A percentile compares a stretch with the other conserved stretches of the same genome.
phyloP scores from a whole-genome alignment of 352 stramenopile genomes.

The Phytophthora sp. region DNA sequence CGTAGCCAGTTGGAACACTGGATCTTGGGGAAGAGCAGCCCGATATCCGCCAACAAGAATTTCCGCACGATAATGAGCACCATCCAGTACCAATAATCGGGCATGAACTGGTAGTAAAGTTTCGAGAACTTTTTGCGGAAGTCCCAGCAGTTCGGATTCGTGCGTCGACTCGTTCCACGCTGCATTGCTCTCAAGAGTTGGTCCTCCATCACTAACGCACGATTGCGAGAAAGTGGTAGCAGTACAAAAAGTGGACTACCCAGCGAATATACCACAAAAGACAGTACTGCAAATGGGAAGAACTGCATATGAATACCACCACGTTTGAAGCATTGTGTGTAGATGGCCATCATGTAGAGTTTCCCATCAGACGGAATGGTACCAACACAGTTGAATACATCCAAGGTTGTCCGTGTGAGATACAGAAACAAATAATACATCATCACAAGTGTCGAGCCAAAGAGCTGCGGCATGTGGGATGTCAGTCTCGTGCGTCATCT shows the following conservation, averaged over 20 bases:
- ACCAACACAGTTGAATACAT: constrained; percentile 79
- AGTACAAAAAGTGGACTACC: constrained; percentile 79
- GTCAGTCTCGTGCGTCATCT: constrained; percentile 60
- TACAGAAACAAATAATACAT: constrained; percentile 88
- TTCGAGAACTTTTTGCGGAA: constrained; percentile 82
- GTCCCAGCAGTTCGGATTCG: constrained; percentile 72
- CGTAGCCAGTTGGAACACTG: constrained; percentile 76
- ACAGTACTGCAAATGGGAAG: constrained; percentile 64
- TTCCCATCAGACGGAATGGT: constrained; percentile 70
- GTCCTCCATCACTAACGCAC: constrained; percentile 68
- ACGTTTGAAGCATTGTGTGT: constrained; percentile 63
- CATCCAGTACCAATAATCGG: constrained; percentile 83
- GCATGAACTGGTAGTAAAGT: constrained; percentile 91
- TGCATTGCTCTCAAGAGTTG: constrained; percentile 67
- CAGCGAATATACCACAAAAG: constrained; percentile 76
- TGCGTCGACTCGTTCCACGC: constrained; percentile 58
- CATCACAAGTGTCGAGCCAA: constrained; percentile 77
- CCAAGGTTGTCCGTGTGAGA: constrained; percentile 72
- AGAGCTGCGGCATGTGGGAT: constrained; percentile 70
- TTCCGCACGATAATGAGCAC: constrained; percentile 82
- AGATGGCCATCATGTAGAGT: constrained; percentile 78
- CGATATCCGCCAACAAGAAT: constrained; percentile 68
- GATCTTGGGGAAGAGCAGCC: constrained; percentile 74
- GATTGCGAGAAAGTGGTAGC: constrained; percentile 62
- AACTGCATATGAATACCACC: constrained; percentile 67